Conservation (phyloP, 306 rosid genomes). For the Begonia peltatifolia region DNA sequence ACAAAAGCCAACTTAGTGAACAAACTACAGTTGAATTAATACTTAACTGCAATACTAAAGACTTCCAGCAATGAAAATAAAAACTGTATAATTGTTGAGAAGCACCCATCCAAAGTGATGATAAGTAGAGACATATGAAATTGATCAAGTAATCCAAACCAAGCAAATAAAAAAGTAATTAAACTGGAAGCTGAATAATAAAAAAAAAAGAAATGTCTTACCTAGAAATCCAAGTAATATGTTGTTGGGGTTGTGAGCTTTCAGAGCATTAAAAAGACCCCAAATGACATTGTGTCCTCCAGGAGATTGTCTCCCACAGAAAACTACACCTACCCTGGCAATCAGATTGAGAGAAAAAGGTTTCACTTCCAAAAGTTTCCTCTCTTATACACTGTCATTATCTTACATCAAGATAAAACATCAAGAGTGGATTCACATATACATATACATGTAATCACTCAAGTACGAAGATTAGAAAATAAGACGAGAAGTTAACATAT, state of each 20-base stretch:
- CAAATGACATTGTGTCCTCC: slow-evolving; percentile 97
- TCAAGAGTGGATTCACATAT: background rate
- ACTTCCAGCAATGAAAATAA: no score
- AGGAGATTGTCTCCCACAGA: slow-evolving; percentile 96
- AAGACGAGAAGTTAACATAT: background rate
- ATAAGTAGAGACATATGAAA: no score
- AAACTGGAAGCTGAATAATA: background rate
- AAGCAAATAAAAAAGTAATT: background rate
- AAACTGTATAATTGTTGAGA: no score
- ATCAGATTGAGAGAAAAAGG: background rate
- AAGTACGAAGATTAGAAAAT: slow-evolving; percentile 8
- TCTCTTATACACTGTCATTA: no score
- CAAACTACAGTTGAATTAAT: no score
- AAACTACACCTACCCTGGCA: slow-evolving; percentile 80
- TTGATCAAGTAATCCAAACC: no score
- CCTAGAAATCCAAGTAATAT: slow-evolving; percentile 86
- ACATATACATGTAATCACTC: background rate
- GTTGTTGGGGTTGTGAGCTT: slow-evolving; percentile 62
- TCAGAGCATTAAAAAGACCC: slow-evolving; percentile 80
- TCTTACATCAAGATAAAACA: no score
- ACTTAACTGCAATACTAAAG: no score
- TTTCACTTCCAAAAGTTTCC: no score
- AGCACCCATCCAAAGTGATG: no score
- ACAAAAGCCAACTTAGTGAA: no score
- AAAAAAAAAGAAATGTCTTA: slow-evolving; percentile 13